Percentiles rank a stretch among this genome's conserved stretches.
Conservation (phyloP, 1,284 basidiomycete species). For the Melampsora allii-populina region DNA sequence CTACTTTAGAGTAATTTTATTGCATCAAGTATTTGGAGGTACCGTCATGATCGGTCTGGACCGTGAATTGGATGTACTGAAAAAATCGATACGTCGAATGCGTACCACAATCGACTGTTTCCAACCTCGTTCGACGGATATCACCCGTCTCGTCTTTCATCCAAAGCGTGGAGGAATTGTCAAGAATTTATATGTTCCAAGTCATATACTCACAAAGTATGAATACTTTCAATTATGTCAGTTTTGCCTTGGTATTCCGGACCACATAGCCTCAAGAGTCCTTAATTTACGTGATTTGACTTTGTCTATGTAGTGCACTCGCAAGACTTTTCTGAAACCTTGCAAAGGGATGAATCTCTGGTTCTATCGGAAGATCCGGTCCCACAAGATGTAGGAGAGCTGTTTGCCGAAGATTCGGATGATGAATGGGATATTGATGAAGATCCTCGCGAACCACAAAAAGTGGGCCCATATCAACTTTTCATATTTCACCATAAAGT, state of each 20-base stretch:
- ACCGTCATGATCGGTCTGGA: not conserved
- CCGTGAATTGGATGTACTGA: not conserved
- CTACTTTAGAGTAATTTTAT: not conserved
- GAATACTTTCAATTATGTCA: slow-evolving; percentile 2
- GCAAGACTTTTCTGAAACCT: not conserved
- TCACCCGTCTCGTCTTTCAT: not conserved
- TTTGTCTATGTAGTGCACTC: not conserved
- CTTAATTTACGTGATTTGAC: not conserved
- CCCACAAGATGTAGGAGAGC: not conserved
- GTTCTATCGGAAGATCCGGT: not conserved
- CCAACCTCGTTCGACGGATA: not conserved
- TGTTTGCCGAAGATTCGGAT: not conserved
- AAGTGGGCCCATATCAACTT: not conserved
- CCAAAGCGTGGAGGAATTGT: not conserved
- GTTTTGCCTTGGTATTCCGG: not conserved
- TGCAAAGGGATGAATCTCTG: not conserved
- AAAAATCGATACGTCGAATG: not conserved
- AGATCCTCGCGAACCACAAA: not conserved
- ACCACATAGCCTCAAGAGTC: not conserved
- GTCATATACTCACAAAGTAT: not conserved
- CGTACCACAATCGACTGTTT: not conserved
- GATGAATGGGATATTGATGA: slow-evolving; percentile 6
- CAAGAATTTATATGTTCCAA: slow-evolving; percentile 2
- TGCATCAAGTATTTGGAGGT: not conserved
- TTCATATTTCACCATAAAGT: too few species aligned